Base-by-base conservation (phyloP, 2,329 filamentous ascomycete genomes). In the Beauveria caledonica region DNA sequence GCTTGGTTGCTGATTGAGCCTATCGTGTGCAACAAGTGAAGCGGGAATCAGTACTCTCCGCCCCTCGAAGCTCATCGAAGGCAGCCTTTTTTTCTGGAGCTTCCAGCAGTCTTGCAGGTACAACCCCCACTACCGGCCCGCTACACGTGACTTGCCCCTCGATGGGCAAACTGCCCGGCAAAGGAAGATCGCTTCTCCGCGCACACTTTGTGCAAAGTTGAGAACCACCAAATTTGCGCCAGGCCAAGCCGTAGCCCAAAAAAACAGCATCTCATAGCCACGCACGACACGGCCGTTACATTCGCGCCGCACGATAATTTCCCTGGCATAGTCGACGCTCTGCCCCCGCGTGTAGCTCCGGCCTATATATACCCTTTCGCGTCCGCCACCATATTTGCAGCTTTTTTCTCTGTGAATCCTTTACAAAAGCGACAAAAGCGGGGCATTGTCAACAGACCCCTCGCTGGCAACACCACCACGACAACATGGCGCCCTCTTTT, bases 401-500 rank as follows among this genome's bases (percentile, higher is more conserved):
- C 45, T 39, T 39, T 19, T 39, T 10, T 19, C 42, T 53, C 49
- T 53, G 21, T 40, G 23, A 61, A 56, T 56, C 45, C 44, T 46
- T 15, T 33, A 48, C 17, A 44, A 29, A 25, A 61, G 40, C 23
- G 53, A 52, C 60, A 61, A 62, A 69, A 71, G 73, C 73, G 73
- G 72, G 73, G 72, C 73, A 72, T 63, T 68, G 68, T 70, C 68
- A 61, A 66, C 61, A 50, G 67, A 71, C 70, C 71, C 71, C 71
- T 70, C 69, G 68, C 65, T 64, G 61, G 63, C 63, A 63, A 65
- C 55, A 54, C 55, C n/a, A 66, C 63, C 68, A 70, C 64, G 70
- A 78, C 80, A 92, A 76, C 78, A 97, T 97, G 92, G 91, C 93
- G 77, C 74, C 74, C 61, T 92, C 90, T 73, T 97, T 96, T 77